A percentile compares a stretch with the other conserved stretches of the same genome.
Evolutionary conservation across 2,329 filamentous ascomycete species (phyloP).

Genomic region (Xylaria sp.): DNA sequence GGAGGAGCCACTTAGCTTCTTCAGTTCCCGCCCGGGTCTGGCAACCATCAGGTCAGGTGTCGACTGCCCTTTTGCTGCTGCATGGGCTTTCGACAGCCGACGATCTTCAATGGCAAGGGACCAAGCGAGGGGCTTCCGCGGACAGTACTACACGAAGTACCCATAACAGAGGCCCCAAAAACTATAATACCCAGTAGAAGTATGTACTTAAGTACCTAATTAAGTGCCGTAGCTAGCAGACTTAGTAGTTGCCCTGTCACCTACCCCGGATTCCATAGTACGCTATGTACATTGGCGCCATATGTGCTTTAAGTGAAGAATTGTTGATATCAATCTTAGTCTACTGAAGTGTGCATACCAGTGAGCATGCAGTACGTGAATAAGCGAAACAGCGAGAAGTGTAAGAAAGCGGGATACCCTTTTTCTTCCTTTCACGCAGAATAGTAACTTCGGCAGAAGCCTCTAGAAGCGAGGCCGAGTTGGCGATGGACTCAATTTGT

Average conservation of each 20-base stretch:
- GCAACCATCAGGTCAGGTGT: constrained; percentile 28
- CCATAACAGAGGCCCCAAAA: not conserved
- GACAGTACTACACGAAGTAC: not conserved
- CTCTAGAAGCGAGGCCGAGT: constrained; percentile 27
- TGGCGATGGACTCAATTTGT: not conserved
- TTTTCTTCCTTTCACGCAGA: not conserved
- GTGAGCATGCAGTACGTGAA: not conserved
- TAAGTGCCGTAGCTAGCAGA: not conserved
- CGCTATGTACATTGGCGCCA: not conserved
- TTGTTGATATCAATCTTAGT: not conserved
- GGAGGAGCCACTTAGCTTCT: constrained; percentile 32
- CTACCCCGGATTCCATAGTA: not conserved
- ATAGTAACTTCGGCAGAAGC: constrained; percentile 13
- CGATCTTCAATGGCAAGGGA: constrained; percentile 1
- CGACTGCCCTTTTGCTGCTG: constrained; percentile 14
- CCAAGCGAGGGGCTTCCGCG: not conserved
- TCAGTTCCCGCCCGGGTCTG: constrained; percentile 13
- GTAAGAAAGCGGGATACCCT: not conserved
- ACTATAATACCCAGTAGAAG: not conserved
- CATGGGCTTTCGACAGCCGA: constrained; percentile 14
- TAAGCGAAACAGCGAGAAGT: not conserved
- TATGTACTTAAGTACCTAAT: not conserved
- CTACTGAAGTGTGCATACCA: not conserved
- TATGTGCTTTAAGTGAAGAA: not conserved
- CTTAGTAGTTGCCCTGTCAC: not conserved